Evolutionary conservation across 805 yeast genomes (phyloP), one percentile per base, ranked within the genome.

Genomic region (Pichia pseudocactophila): DNA sequence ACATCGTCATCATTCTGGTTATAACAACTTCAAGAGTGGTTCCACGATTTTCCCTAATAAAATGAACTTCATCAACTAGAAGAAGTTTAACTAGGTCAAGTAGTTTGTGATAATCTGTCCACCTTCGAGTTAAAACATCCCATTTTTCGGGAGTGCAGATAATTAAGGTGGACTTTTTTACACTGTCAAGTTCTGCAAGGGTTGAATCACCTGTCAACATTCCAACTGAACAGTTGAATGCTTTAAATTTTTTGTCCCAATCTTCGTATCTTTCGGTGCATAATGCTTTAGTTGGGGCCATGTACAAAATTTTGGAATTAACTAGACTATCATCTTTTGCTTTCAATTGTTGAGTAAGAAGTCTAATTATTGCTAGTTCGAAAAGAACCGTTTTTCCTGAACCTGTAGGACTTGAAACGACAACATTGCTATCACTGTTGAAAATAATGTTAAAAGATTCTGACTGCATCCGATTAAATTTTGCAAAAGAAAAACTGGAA

Each of bases 301-400:
- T 92, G 54, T 88, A 92, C 3, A 90, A 78, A 37, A 90, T 78
- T 57, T 92, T 92, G 62, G 88, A 89, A 47, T 80, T 88, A 48
- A 80, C 83, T 48, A 77, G 81, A 28, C 86, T 76, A 50, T 79
- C 80, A n/a, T 70, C 68, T 11, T 71, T 66, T 10, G 66, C 65
- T n/a, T 30, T 2, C 68, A 68, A 22, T 69, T 76, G 6, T 63
- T 70, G 1, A 69, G 63, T 7, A 12, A 47, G 15, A 18, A 39
- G 40, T 60, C 62, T 2, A 71, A 64, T 42, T 72, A 89, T 77
- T 0, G 96, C 70, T 27, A 88, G 64, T 46, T 89, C 63, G 0
- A 96, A 96, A 16, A 89, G 88, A 58, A 87, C 96, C 0, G 96
- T 89, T 57, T 89, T 88, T 71, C 97, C 96, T 7, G 96, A 95